phyloP scores from a whole-genome alignment of 2,329 filamentous ascomycete genomes.

The Ilyonectria robusta region DNA sequence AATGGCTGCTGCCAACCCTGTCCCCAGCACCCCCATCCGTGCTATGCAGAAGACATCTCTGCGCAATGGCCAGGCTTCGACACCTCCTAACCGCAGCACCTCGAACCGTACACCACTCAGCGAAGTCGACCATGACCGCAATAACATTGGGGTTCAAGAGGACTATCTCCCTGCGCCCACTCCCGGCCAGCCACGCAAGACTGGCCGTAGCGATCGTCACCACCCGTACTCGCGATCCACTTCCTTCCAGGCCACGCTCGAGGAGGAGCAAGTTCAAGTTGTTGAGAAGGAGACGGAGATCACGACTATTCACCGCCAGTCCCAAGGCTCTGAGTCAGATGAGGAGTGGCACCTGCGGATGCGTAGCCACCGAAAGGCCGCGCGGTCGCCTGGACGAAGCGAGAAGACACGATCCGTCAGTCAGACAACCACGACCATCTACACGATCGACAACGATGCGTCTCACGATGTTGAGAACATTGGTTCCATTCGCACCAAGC shows the following conservation, averaged over 20 bases:
- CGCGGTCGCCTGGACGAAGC: conserved; percentile 71
- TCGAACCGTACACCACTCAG: conserved; percentile 89
- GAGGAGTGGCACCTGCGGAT: conserved; percentile 87
- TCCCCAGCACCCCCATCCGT: conserved; percentile 73
- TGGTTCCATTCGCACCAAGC: conserved; percentile 71
- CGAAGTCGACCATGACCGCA: conserved; percentile 88
- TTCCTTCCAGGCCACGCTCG: conserved; percentile 58
- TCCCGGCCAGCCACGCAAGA: conserved; percentile 94
- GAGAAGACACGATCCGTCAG: conserved; percentile 80
- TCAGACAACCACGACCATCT: conserved; percentile 81
- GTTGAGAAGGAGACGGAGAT: conserved; percentile 73
- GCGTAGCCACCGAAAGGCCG: conserved; percentile 76
- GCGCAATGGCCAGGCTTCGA: conserved; percentile 80
- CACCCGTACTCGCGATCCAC: conserved; percentile 78
- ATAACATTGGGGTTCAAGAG: conserved; percentile 79
- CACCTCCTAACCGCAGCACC: conserved; percentile 84
- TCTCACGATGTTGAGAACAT: conserved; percentile 81
- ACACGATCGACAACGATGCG: conserved; percentile 75
- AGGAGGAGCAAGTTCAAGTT: conserved; percentile 68
- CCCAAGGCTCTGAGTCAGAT: conserved; percentile 79
- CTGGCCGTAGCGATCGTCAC: conserved; percentile 79
- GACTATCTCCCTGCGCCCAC: conserved; percentile 96
- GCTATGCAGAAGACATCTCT: conserved; percentile 72
- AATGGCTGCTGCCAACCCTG: conserved; percentile 63
- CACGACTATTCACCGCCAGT: conserved; percentile 72